Evolutionary conservation across 2,329 filamentous ascomycete genomes (phyloP).

Genomic region (Huntiella savannae): DNA sequence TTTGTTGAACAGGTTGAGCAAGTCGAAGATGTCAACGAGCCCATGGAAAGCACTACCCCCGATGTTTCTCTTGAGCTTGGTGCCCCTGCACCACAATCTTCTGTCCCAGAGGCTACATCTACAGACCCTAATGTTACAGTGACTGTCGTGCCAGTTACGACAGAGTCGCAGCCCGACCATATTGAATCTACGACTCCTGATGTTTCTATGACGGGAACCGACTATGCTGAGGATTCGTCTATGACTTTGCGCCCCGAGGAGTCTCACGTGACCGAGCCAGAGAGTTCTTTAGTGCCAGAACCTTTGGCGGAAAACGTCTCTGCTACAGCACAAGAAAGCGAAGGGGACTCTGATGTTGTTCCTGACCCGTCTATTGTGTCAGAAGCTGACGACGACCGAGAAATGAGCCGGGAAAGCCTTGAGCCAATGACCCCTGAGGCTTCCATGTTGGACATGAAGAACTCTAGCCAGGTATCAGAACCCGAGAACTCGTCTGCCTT

Average conservation of each 20-base stretch:
- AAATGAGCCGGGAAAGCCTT: constrained; percentile 8
- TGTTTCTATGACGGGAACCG: constrained; percentile 1
- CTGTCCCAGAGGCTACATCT: not conserved
- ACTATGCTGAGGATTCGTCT: constrained; percentile 6
- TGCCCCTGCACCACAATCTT: not conserved
- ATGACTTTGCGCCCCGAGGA: not conserved
- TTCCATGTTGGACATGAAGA: constrained; percentile 10
- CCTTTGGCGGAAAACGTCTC: not conserved
- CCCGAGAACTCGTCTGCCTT: constrained; percentile 11
- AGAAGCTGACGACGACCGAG: constrained; percentile 10
- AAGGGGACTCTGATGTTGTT: constrained; percentile 8
- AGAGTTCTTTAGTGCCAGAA: not conserved
- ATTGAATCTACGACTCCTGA: not conserved
- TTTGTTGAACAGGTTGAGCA: not conserved
- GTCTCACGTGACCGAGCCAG: not conserved
- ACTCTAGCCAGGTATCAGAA: constrained; percentile 10
- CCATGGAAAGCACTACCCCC: not conserved
- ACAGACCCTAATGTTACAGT: not conserved
- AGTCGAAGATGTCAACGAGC: not conserved
- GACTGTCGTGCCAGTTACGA: not conserved
- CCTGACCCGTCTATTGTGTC: constrained; percentile 11
- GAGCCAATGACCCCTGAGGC: constrained; percentile 7
- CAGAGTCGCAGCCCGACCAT: not conserved
- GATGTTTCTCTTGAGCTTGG: not conserved
- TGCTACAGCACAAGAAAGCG: not conserved